phyloP scores from a whole-genome alignment of 768 basidiomycete genomes.

The Steccherinum ochraceum region DNA sequence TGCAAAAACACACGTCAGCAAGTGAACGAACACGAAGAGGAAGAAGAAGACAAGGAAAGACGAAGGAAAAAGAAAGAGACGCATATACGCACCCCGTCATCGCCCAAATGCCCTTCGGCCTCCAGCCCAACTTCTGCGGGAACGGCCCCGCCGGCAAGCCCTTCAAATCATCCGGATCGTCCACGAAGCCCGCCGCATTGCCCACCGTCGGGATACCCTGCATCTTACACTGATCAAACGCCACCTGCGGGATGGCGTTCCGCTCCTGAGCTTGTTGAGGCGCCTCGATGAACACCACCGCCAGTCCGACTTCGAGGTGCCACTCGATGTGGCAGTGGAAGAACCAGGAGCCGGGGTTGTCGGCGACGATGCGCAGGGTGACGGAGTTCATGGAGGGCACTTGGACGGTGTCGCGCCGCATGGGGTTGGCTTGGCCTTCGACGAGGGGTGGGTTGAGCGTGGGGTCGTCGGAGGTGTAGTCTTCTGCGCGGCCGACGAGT shows the following conservation, averaged over 20 bases:
- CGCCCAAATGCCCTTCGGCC: constrained; percentile 64
- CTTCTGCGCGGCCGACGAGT: constrained; percentile 63
- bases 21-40: too few relatives aligned
- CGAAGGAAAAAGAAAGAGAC: not conserved
- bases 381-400: constrained; percentile 63
- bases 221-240: constrained; percentile 70
- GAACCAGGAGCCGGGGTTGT: constrained; percentile 92
- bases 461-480: constrained; percentile 72
- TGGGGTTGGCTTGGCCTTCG: constrained; percentile 80
- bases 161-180: constrained; percentile 54
- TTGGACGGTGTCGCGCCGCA: constrained; percentile 85
- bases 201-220: constrained; percentile 57
- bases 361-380: constrained; percentile 73
- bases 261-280: constrained; percentile 62
- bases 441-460: constrained; percentile 72
- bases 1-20: constrained; percentile 20
- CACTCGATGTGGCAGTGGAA: constrained; percentile 86
- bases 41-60: not conserved
- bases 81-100: constrained; percentile 54
- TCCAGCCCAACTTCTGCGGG: constrained; percentile 69
- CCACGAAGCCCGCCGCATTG: constrained; percentile 81
- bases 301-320: constrained; percentile 82
- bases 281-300: constrained; percentile 79
- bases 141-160: constrained; percentile 67
- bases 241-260: constrained; percentile 43